phyloP scores from a whole-genome alignment of 1,284 basidiomycete genomes.

The Stereum hirsutum region DNA sequence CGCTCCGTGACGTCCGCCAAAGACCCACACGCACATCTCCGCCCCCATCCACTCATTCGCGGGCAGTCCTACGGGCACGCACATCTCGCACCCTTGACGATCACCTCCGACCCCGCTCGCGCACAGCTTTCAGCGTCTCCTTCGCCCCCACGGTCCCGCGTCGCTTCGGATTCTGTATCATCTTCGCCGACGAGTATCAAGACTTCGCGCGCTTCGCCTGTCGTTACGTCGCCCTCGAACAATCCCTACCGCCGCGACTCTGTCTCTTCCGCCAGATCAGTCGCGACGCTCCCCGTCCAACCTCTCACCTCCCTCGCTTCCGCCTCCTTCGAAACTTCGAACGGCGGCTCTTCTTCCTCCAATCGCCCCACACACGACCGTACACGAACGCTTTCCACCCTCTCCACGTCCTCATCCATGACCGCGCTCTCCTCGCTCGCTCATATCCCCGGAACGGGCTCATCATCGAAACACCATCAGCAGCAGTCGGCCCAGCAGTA shows the following conservation, averaged over 20 bases:
- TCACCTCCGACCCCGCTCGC: slow-evolving; percentile 41
- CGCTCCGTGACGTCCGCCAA: slow-evolving; percentile 34
- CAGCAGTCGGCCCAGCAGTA: too few species aligned
- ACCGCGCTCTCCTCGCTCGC: slow-evolving; percentile 59
- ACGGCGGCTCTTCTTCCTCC: slow-evolving; percentile 20
- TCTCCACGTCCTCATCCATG: slow-evolving; percentile 50
- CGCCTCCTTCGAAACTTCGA: too few species aligned
- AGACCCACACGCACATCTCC: slow-evolving; percentile 29
- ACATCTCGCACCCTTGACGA: slow-evolving; percentile 19
- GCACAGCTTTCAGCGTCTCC: slow-evolving; percentile 33
- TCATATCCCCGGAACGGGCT: slow-evolving; percentile 48
- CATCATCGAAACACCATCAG: too few species aligned
- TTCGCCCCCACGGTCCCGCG: slow-evolving; percentile 11
- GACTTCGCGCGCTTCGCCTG: slow-evolving; percentile 21
- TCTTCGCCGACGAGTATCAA: slow-evolving; percentile 19
- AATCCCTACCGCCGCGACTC: slow-evolving; percentile 39
- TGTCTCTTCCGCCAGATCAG: slow-evolving; percentile 56
- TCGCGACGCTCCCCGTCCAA: slow-evolving; percentile 46
- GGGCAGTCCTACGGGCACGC: slow-evolving; percentile 52
- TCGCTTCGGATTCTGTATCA: not conserved
- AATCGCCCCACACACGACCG: slow-evolving; percentile 37
- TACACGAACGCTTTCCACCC: slow-evolving; percentile 53
- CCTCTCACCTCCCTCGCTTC: too few species aligned
- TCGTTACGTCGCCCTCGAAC: slow-evolving; percentile 19
- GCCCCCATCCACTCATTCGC: slow-evolving; percentile 68